Evolutionary conservation across 441 rosid genomes (phyloP), one percentile per base, ranked within the genome.

Genomic region (Euphorbia celastroides): DNA sequence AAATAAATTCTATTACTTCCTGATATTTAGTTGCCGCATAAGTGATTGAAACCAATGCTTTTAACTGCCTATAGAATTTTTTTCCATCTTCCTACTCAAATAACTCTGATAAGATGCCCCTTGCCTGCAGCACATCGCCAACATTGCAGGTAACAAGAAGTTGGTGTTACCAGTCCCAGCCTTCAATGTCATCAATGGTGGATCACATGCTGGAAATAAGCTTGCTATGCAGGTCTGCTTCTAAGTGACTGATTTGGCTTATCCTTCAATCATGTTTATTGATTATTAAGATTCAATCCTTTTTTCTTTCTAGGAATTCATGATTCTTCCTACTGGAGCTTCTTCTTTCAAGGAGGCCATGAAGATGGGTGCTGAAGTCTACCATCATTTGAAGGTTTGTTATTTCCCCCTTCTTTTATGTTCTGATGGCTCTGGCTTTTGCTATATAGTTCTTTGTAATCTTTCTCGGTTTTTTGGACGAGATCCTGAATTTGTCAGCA

Each of bases 191-290:
- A 91, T 90, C 75, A 93, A 89, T 27, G 98, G 98, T 80, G 99
- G 99, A 62, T 93, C 97, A 34, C 99, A 93, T 76, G 99, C 97
- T 8, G 99, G 97, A 75, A 93, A 93, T 77, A 93, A 93, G 75
- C 96, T 93, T 1, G 96, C 97, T 5, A 93, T 93, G 97, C 99
- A 93, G 96, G 97, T 68, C 75, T 4, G 75, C 48, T 57, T 27
- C 9, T 61, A 9, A 48, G 48, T n/a, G 5, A 38, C 65, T 44
- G 32, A 48, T 64, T 63, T 27, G 23, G n/a, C 62, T 65, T 59
- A 1, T 50, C 2, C 30, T 25, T 38, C 51, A 36, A 28, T 36
- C 30, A n/a, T 72, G 12, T 38, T 56, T 11, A 50, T 22, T 36
- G 17, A 19, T 62, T n/a, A n/a, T n/a, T 57, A 28, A 55, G 50